These are phyloP conservation scores for Powellomyces hirtus DNA, from an alignment of 192 early-diverging fungal species.

Conservation along the genomic window DNA sequence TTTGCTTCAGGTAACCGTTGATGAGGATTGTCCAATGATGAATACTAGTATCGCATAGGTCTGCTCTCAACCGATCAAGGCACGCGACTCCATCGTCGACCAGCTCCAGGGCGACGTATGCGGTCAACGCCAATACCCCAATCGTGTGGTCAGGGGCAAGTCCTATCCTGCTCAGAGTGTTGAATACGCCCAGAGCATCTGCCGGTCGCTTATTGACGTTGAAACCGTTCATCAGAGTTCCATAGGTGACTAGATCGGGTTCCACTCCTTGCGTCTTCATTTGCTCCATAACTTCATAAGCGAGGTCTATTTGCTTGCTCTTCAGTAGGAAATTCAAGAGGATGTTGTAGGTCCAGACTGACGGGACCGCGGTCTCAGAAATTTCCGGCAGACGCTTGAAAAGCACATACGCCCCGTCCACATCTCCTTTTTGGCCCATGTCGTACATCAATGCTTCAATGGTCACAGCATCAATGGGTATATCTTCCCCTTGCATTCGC, in stretches of 20 bases:
- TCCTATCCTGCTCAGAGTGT: neutral
- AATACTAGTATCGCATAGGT: neutral
- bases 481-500: neutral
- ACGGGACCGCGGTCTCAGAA: neutral
- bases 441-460: constrained; percentile 8
- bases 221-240: constrained; percentile 4
- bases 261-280: neutral
- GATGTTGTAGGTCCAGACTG: constrained; percentile 17
- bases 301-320: neutral
- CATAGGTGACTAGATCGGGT: constrained; percentile 4
- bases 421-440: neutral
- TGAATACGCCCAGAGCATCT: neutral
- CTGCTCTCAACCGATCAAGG: neutral
- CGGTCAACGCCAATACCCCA: neutral
- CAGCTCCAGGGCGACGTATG: neutral
- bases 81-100: constrained; percentile 2
- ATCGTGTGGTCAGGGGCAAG: neutral
- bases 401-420: constrained; percentile 5
- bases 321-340: neutral
- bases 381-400: neutral
- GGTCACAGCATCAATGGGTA: neutral
- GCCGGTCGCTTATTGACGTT: neutral
- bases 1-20: constrained; percentile 1
- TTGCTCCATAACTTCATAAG: neutral
- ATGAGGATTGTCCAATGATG: constrained; percentile 7